These are phyloP conservation scores for Wallacemonas collosoma DNA, from an alignment of 208 protist genomes.

Conservation along the genomic window DNA sequence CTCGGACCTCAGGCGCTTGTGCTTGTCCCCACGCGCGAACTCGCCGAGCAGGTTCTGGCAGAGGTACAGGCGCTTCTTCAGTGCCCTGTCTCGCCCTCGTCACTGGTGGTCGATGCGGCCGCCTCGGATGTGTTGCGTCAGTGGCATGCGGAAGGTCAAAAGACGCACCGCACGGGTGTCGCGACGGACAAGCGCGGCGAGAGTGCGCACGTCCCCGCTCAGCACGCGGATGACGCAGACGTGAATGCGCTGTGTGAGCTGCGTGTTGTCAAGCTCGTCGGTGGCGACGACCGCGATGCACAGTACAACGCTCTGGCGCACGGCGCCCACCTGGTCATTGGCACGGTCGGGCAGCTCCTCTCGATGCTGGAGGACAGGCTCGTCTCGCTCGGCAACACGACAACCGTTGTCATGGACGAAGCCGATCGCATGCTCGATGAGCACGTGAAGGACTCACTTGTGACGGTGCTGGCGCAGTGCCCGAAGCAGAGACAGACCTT, in stretches of 20 bases:
- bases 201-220: too few relatives aligned
- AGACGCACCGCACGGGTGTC: neutral
- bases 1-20: constrained; percentile 87
- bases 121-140: neutral
- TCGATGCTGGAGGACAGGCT: constrained; percentile 63
- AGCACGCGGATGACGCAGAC: neutral
- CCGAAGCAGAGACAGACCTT: constrained; percentile 87
- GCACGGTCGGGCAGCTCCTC: constrained; percentile 81
- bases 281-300: constrained; percentile 58
- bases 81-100: constrained; percentile 20
- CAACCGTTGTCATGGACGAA: constrained; percentile 96
- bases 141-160: constrained; percentile 20
- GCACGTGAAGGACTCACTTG: constrained; percentile 66
- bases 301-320: constrained; percentile 53
- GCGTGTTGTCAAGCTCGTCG: constrained; percentile 74
- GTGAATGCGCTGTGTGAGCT: constrained; percentile 60
- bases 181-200: neutral
- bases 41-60: constrained; percentile 89
- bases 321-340: constrained; percentile 81
- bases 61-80: constrained; percentile 29
- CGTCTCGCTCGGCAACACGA: constrained; percentile 68
- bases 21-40: constrained; percentile 92
- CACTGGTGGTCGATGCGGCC: constrained; percentile 21
- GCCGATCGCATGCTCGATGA: constrained; percentile 97
- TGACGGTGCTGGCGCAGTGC: constrained; percentile 87